These are phyloP conservation scores for Talaromyces ruber DNA, from an alignment of 495 filamentous ascomycete genomes.

Conservation along the genomic window DNA sequence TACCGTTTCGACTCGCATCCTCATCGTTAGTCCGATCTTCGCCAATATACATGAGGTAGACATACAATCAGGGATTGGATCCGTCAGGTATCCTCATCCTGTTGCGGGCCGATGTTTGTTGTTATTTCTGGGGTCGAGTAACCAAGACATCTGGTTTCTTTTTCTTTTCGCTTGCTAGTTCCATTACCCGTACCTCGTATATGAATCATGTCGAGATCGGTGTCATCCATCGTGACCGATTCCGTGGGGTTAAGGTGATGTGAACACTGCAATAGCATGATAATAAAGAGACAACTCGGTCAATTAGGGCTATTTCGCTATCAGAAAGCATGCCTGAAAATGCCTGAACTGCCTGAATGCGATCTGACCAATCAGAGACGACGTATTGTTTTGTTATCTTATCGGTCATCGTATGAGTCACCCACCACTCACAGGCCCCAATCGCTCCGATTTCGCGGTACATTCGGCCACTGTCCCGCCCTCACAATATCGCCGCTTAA, in stretches of 20 bases:
- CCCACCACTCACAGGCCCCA: constrained; percentile 28
- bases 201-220: not conserved
- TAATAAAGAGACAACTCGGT: not conserved
- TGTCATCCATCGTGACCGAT: not conserved
- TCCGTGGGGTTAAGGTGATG: not conserved
- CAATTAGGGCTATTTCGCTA: not conserved
- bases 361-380: not conserved
- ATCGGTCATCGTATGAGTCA: constrained; percentile 30
- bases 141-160: not conserved
- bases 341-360: not conserved
- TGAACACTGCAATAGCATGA: not conserved
- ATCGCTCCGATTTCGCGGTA: constrained; percentile 35
- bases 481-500: constrained; percentile 16
- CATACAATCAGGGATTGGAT: not conserved
- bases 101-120: not conserved
- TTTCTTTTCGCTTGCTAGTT: not conserved
- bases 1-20: not conserved
- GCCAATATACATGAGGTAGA: not conserved
- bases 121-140: not conserved
- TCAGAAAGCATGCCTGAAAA: not conserved
- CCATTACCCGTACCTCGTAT: not conserved
- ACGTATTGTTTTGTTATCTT: constrained; percentile 23
- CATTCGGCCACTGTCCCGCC: constrained; percentile 16
- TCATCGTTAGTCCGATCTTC: not conserved
- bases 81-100: not conserved